These are phyloP conservation scores for Hibiscus trionum DNA, from an alignment of 345 rosid genomes.

Conservation along the genomic window DNA sequence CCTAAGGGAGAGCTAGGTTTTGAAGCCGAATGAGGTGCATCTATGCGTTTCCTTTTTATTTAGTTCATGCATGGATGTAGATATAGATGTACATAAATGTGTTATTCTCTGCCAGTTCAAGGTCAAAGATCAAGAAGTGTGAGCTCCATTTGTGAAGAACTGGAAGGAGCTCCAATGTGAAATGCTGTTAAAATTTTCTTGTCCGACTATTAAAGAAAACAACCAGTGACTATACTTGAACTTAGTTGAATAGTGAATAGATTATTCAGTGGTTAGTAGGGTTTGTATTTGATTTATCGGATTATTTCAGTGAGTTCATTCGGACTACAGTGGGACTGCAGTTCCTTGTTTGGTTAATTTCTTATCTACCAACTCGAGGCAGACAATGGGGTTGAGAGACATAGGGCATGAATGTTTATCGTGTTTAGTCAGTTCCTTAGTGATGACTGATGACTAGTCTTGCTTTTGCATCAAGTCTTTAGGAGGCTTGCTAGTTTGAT, in stretches of 20 bases:
- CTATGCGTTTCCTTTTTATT: background rate
- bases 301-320: background rate
- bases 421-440: background rate
- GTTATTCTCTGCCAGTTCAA: background rate
- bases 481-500: background rate
- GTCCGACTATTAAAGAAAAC: background rate
- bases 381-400: background rate
- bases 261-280: background rate
- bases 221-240: background rate
- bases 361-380: background rate
- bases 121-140: background rate
- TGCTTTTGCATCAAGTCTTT: background rate
- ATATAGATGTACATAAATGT: slow-evolving; percentile 3
- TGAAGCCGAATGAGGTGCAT: background rate
- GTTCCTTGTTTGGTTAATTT: background rate
- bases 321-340: background rate
- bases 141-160: background rate
- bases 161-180: background rate
- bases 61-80: background rate
- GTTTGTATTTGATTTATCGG: background rate
- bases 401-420: background rate
- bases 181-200: background rate
- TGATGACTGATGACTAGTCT: background rate
- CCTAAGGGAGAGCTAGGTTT: background rate
- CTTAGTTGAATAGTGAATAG: background rate